Conservation (phyloP, 768 basidiomycete species). For the Leucocoprinus sp. region DNA sequence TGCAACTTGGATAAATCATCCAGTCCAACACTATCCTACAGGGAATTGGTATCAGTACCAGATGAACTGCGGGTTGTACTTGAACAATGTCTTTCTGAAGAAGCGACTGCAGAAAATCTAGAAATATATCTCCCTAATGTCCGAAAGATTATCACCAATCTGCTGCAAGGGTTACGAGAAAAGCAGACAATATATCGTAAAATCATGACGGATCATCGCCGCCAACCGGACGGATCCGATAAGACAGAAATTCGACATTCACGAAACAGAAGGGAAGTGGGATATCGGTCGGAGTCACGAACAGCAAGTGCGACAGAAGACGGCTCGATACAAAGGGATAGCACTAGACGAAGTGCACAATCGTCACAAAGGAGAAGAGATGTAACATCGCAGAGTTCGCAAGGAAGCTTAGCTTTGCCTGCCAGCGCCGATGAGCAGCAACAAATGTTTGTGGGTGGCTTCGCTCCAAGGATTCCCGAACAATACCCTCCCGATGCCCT, state of each 20-base stretch:
- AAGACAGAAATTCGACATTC: constrained; percentile 54
- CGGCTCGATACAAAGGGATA: constrained; percentile 22
- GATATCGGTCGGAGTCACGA: constrained; percentile 42
- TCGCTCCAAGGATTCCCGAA: constrained; percentile 27
- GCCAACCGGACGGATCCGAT: constrained; percentile 42
- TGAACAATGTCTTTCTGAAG: constrained; percentile 87
- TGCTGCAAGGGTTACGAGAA: constrained; percentile 86
- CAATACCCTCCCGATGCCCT: constrained; percentile 13
- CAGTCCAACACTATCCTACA: constrained; percentile 22
- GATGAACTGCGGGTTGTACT: constrained; percentile 83
- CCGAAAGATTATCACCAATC: constrained; percentile 82
- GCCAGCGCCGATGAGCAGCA: constrained; percentile 19
- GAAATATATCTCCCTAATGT: constrained; percentile 87
- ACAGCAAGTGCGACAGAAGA: constrained; percentile 33
- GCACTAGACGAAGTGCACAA: constrained; percentile 19
- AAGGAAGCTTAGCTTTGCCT: constrained; percentile 17
- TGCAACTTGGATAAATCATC: not conserved
- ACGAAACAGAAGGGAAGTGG: constrained; percentile 35
- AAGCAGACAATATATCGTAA: constrained; percentile 88
- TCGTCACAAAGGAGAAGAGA: constrained; percentile 27
- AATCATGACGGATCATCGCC: constrained; percentile 55
- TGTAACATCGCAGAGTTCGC: constrained; percentile 24
- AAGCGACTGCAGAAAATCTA: constrained; percentile 77
- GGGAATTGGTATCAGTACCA: constrained; percentile 83
- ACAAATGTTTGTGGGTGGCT: constrained; percentile 46